These are phyloP conservation scores for Dunaliella primolecta DNA, from an alignment of 139 green algal genomes.

Conservation along the genomic window DNA sequence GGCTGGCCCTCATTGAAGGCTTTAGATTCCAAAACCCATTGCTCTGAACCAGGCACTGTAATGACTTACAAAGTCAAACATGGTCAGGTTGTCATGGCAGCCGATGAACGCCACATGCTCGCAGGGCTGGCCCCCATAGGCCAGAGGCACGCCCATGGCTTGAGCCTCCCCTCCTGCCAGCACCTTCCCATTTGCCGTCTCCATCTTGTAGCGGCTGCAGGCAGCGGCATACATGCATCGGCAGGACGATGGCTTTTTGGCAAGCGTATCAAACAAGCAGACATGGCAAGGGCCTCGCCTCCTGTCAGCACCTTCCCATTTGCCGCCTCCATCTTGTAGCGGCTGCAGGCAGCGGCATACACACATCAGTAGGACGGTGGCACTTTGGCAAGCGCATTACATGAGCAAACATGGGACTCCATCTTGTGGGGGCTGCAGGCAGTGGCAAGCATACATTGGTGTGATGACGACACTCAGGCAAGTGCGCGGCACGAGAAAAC, in stretches of 20 bases:
- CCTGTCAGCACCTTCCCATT: slow-evolving; percentile 22
- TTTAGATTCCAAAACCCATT: no score
- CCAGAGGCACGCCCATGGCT: slow-evolving; percentile 35
- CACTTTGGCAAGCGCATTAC: background rate
- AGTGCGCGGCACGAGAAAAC: background rate
- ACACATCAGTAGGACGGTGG: background rate
- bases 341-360: background rate
- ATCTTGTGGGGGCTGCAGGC: slow-evolving; percentile 19
- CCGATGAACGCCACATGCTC: slow-evolving; percentile 83
- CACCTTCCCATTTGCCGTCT: slow-evolving; percentile 23
- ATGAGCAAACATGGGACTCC: slow-evolving; percentile 1
- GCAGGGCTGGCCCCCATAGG: slow-evolving; percentile 54
- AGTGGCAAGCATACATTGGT: background rate
- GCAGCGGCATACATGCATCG: background rate
- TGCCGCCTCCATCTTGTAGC: slow-evolving; percentile 23
- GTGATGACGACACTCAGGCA: background rate
- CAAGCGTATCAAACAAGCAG: background rate
- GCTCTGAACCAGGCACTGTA: no score
- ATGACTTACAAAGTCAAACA: slow-evolving; percentile 76
- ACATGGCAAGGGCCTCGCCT: slow-evolving; percentile 8
- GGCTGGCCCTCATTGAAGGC: no score
- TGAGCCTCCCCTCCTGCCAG: slow-evolving; percentile 18
- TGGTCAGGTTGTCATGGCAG: slow-evolving; percentile 89
- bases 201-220: slow-evolving; percentile 22
- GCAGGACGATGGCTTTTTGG: background rate